phyloP scores from a whole-genome alignment of 2,329 filamentous ascomycete genomes.

The Fusarium subtropicale region DNA sequence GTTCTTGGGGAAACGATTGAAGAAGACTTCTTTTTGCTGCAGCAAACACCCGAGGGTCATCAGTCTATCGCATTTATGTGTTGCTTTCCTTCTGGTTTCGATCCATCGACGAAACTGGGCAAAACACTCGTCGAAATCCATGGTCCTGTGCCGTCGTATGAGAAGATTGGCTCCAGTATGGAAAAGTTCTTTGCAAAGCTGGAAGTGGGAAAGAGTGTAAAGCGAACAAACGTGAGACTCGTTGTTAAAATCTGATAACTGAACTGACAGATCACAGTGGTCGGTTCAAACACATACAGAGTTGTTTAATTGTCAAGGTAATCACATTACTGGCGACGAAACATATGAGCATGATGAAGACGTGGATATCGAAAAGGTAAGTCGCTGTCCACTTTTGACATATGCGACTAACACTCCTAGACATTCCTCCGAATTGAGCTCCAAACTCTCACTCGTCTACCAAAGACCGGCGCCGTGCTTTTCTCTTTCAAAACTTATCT shows the following conservation, averaged over 20 bases:
- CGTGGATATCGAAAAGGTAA: constrained; percentile 22
- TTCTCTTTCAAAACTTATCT: constrained; percentile 40
- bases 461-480: constrained; percentile 30
- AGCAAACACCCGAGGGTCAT: constrained; percentile 57
- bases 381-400: accelerated
- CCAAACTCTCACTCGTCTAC: constrained; percentile 31
- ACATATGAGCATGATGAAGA: constrained; percentile 12
- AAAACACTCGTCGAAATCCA: constrained; percentile 59
- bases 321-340: constrained; percentile 35
- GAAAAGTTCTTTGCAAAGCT: constrained; percentile 64
- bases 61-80: constrained; percentile 58
- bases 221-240: constrained; percentile 60
- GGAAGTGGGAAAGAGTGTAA: constrained; percentile 61
- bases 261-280: constrained; percentile 32
- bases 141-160: constrained; percentile 61
- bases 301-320: constrained; percentile 32
- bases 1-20: constrained; percentile 28
- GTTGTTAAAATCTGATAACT: accelerated
- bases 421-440: constrained; percentile 37
- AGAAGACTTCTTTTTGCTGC: constrained; percentile 60
- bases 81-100: constrained; percentile 60
- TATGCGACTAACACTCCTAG: not conserved
- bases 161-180: constrained; percentile 67
- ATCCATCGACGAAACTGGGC: constrained; percentile 63
- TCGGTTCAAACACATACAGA: constrained; percentile 39